phyloP scores from a whole-genome alignment of 1,284 basidiomycete species.

The Cryptococcus jaspeensis region DNA sequence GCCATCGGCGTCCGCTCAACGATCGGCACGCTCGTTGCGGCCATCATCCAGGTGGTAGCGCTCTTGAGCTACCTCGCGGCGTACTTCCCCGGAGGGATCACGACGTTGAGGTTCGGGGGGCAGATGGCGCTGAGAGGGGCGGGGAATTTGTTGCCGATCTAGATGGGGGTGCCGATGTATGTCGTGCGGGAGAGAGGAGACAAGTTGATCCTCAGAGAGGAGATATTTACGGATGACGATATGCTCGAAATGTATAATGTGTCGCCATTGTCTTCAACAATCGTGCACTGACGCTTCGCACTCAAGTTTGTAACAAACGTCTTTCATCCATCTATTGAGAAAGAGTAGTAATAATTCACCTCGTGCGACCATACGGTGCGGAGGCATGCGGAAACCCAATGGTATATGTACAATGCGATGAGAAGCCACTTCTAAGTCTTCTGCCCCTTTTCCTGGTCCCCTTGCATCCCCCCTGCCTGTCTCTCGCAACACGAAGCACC shows the following conservation, averaged over 20 bases:
- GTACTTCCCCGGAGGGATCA: slow-evolving; percentile 78
- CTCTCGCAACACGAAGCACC: background rate
- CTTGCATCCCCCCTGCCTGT: background rate
- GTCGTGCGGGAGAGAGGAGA: too few species aligned
- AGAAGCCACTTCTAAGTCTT: slow-evolving; percentile 1
- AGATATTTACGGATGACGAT: too few species aligned
- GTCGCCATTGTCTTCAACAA: background rate
- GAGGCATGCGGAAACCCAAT: slow-evolving; percentile 10
- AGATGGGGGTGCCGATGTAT: background rate
- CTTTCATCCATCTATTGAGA: background rate
- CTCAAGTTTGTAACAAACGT: background rate
- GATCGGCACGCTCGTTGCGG: slow-evolving; percentile 75
- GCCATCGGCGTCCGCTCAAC: slow-evolving; percentile 76
- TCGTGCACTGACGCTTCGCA: background rate
- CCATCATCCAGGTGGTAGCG: slow-evolving; percentile 75
- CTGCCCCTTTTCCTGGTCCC: background rate
- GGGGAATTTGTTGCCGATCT: slow-evolving; percentile 73
- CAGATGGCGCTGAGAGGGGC: slow-evolving; percentile 78
- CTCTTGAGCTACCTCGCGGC: slow-evolving; percentile 82
- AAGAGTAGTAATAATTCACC: background rate
- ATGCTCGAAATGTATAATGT: too few species aligned
- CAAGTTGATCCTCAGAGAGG: too few species aligned
- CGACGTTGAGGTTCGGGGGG: slow-evolving; percentile 75
- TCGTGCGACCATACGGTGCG: background rate
- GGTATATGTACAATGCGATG: slow-evolving; percentile 15